Evolutionary conservation across 176 grass and related monocot species (phyloP).

Genomic region (Oryza australiensis): DNA sequence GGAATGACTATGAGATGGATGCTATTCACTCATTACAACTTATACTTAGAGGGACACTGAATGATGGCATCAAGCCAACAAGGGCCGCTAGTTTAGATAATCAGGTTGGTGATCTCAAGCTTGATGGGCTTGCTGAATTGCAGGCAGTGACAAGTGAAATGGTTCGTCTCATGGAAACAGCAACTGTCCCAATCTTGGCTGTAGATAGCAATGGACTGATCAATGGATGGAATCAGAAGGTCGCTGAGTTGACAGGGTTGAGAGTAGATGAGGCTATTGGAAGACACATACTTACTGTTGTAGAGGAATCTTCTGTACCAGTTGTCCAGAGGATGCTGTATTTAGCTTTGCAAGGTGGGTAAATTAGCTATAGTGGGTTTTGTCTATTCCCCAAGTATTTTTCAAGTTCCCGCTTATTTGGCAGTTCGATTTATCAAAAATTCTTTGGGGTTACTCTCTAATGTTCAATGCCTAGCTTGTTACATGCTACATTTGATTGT

Average conservation of each 20-base stretch:
- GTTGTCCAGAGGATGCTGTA: constrained; percentile 82
- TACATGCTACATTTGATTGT: background rate
- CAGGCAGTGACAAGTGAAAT: constrained; percentile 96
- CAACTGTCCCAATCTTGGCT: constrained; percentile 87
- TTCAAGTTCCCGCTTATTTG: constrained; percentile 3
- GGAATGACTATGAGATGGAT: constrained; percentile 95
- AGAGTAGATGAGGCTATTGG: constrained; percentile 80
- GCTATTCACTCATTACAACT: constrained; percentile 95
- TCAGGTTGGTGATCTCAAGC: constrained; percentile 69
- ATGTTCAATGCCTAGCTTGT: background rate
- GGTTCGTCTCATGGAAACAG: constrained; percentile 93
- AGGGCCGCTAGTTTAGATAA: constrained; percentile 49
- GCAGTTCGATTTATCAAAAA: background rate
- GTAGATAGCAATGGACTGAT: constrained; percentile 83
- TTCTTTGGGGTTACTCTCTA: background rate
- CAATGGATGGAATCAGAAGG: constrained; percentile 96
- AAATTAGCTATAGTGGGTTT: background rate
- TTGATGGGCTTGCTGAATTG: constrained; percentile 79
- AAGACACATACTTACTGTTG: constrained; percentile 81
- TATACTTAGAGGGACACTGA: constrained; percentile 76
- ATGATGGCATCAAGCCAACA: constrained; percentile 23
- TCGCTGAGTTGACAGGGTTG: constrained; percentile 70
- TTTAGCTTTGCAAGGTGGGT: constrained; percentile 77
- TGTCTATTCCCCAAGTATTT: background rate
- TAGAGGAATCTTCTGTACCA: constrained; percentile 63